These are phyloP conservation scores for Candida sithepensis DNA, from an alignment of 805 yeast species.

Conservation along the genomic window DNA sequence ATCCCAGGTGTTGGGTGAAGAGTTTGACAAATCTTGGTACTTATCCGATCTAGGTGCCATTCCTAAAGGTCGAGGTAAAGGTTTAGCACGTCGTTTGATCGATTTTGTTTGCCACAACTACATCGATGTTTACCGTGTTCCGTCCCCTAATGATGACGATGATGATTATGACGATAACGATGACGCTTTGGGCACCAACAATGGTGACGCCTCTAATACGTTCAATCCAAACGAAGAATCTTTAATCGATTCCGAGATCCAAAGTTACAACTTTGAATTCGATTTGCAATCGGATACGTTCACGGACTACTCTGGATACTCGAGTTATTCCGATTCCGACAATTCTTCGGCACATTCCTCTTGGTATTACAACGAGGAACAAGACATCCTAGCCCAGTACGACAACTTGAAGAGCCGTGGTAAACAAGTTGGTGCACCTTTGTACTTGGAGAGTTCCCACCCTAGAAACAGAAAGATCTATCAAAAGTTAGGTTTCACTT, in stretches of 20 bases:
- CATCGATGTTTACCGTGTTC: conserved; percentile 30
- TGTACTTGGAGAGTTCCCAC: conserved; percentile 57
- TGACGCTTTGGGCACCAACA: conserved; percentile 6
- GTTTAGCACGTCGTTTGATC: conserved; percentile 49
- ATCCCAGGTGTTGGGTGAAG: conserved; percentile 39
- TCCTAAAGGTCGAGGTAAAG: conserved; percentile 57
- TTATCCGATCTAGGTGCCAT: conserved; percentile 56
- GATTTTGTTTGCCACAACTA: conserved; percentile 47
- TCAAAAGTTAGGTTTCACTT: conserved; percentile 49
- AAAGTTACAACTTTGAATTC: conserved; percentile 31
- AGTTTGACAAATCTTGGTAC: conserved; percentile 47
- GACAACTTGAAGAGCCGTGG: conserved; percentile 29
- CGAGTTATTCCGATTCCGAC: conserved; percentile 28
- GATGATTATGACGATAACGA: conserved; percentile 18
- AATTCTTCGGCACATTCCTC: conserved; percentile 33
- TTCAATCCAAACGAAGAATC: conserved; percentile 24
- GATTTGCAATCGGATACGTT: conserved; percentile 32
- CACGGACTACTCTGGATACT: conserved; percentile 34
- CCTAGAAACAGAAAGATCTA: conserved; percentile 51
- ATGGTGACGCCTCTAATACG: conserved; percentile 10
- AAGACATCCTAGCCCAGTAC: conserved; percentile 32
- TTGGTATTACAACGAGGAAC: conserved; percentile 33
- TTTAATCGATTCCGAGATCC: conserved; percentile 30
- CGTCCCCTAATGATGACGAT: conserved; percentile 8
- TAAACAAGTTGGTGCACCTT: conserved; percentile 30